Conservation (phyloP, 108 stramenopile genomes). For the Discostella pseudostelligera region DNA sequence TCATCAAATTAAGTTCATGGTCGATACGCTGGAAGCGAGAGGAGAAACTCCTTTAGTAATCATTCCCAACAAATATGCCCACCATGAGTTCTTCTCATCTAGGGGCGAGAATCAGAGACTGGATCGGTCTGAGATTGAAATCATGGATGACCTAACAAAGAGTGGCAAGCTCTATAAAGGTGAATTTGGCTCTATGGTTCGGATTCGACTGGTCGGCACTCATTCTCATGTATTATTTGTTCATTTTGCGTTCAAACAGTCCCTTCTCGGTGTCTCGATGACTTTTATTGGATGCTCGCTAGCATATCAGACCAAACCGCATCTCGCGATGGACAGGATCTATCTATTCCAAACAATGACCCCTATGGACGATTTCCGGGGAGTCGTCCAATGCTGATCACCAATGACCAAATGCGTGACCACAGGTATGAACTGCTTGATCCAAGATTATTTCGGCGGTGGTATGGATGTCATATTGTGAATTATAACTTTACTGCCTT, state of each 20-base stretch:
- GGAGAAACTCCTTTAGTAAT: conserved; percentile 80
- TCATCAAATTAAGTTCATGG: conserved; percentile 53
- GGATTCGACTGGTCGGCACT: neutral
- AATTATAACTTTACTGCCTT: conserved; percentile 82
- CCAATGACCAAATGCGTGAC: conserved; percentile 87
- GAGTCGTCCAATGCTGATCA: conserved; percentile 71
- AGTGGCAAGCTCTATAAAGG: conserved; percentile 44
- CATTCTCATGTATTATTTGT: neutral
- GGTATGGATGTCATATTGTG: conserved; percentile 82
- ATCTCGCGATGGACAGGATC: conserved; percentile 46
- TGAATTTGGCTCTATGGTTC: neutral
- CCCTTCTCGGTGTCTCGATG: conserved; percentile 68
- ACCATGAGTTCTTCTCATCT: conserved; percentile 36
- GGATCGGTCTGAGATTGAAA: conserved; percentile 23
- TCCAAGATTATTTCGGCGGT: conserved; percentile 76
- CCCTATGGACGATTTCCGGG: conserved; percentile 71
- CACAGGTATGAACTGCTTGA: conserved; percentile 80
- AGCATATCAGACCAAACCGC: conserved; percentile 65
- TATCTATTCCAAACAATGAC: conserved; percentile 57
- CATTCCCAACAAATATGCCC: conserved; percentile 73
- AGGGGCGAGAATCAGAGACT: conserved; percentile 25
- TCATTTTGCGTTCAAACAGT: conserved; percentile 30
- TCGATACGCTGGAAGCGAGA: conserved; percentile 44
- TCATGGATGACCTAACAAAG: conserved; percentile 43
- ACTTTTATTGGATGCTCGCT: conserved; percentile 90